phyloP scores from a whole-genome alignment of 371 early-diverging fungal genomes.

The Syncephalastrum racemosum region DNA sequence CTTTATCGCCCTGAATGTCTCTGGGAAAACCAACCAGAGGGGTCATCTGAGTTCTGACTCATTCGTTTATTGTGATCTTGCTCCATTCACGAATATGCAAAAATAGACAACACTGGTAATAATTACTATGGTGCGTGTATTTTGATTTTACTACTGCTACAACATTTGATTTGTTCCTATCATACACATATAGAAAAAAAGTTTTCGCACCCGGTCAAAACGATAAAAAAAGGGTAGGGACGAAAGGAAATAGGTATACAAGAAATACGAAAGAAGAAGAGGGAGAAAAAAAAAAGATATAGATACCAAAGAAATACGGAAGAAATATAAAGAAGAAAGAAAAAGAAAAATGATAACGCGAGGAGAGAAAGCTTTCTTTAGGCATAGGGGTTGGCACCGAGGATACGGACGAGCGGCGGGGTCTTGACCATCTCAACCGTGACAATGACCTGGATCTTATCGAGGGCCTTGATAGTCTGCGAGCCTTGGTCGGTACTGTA shows the following conservation, averaged over 20 bases:
- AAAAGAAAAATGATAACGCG: background rate
- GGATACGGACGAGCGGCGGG: constrained; percentile 69
- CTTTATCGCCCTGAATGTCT: too few relatives aligned
- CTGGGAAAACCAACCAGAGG: too few relatives aligned
- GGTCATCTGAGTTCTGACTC: too few relatives aligned
- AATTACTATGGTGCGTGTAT: too few relatives aligned
- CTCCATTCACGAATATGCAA: too few relatives aligned
- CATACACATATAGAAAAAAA: too few relatives aligned
- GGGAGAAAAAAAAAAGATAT: constrained; percentile 1
- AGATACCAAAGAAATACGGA: background rate
- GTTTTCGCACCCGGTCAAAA: background rate
- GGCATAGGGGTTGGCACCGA: constrained; percentile 64
- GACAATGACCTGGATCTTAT: constrained; percentile 59
- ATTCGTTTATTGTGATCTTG: too few relatives aligned
- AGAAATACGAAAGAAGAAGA: background rate
- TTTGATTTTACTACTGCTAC: too few relatives aligned
- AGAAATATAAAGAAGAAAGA: background rate
- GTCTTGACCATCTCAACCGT: constrained; percentile 61
- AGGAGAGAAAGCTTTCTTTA: constrained; percentile 14
- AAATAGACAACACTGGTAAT: too few relatives aligned
- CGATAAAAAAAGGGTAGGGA: constrained; percentile 2
- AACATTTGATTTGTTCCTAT: too few relatives aligned
- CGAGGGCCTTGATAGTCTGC: constrained; percentile 65
- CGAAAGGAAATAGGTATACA: constrained; percentile 7
- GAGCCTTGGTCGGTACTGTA: constrained; percentile 42